These are phyloP conservation scores for Yarrowia phangngaensis DNA, from an alignment of 805 yeast species.

Conservation along the genomic window DNA sequence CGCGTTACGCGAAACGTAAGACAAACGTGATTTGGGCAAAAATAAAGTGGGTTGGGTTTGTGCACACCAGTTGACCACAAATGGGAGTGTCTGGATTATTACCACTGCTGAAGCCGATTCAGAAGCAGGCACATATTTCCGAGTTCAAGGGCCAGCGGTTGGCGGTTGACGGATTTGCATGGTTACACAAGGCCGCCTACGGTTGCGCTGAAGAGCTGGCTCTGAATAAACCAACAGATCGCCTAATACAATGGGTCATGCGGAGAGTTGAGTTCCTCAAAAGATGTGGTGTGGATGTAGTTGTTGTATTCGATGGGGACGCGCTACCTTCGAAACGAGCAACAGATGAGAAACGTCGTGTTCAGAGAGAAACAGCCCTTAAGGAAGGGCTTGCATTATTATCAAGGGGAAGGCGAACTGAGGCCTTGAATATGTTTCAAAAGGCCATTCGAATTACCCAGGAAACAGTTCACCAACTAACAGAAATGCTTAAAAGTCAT, in stretches of 20 bases:
- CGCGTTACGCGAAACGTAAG: conserved; percentile 4
- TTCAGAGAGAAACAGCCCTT: conserved; percentile 55
- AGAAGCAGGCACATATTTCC: conserved; percentile 53
- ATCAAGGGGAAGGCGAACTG: conserved; percentile 50
- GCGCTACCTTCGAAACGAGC: conserved; percentile 70
- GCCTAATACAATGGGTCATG: conserved; percentile 51
- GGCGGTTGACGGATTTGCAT: conserved; percentile 94
- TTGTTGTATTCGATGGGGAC: conserved; percentile 92
- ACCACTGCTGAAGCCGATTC: conserved; percentile 73
- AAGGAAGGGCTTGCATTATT: conserved; percentile 49
- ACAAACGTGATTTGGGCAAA: not conserved
- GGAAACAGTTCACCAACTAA: conserved; percentile 81
- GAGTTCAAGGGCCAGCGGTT: conserved; percentile 67
- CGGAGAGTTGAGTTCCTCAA: conserved; percentile 63
- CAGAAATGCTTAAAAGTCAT: conserved; percentile 59
- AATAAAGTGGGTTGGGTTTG: too few species aligned
- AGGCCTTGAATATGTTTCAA: conserved; percentile 65
- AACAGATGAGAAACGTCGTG: conserved; percentile 64
- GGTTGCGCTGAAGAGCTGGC: conserved; percentile 83
- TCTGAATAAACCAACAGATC: conserved; percentile 58
- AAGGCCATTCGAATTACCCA: conserved; percentile 86
- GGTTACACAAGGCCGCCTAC: conserved; percentile 87
- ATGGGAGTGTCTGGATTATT: conserved; percentile 84
- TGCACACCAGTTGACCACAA: too few species aligned
- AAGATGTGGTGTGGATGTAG: conserved; percentile 70